Evolutionary conservation across 148 eudicot species (phyloP).

Genomic region (Vaccinium vitisidaea): DNA sequence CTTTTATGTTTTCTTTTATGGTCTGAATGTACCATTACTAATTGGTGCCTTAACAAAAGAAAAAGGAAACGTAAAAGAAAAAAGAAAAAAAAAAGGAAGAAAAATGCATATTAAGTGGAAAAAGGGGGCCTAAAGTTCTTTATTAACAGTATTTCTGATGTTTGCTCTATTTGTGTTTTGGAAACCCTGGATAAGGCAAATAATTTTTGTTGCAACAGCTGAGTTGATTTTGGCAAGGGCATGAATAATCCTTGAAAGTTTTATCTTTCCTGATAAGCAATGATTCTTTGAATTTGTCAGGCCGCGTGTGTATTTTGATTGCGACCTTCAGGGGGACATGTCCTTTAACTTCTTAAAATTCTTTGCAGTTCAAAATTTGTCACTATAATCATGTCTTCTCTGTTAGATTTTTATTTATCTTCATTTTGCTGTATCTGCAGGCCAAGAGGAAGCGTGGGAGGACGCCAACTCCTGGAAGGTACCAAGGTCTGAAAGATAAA

Average conservation of each 20-base stretch:
- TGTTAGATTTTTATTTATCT: slow-evolving; percentile 9
- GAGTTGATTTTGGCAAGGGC: background rate
- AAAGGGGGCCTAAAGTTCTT: background rate
- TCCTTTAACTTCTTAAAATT: slow-evolving; percentile 2
- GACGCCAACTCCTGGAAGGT: slow-evolving; percentile 81
- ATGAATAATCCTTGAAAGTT: background rate
- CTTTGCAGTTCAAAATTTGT: background rate
- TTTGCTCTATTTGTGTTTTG: slow-evolving; percentile 27
- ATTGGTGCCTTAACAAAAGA: background rate
- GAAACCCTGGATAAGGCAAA: slow-evolving; percentile 36
- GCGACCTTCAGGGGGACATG: background rate
- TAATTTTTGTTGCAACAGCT: slow-evolving; percentile 23
- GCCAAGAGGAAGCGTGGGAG: slow-evolving; percentile 73
- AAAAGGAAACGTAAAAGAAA: background rate
- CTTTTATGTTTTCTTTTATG: background rate
- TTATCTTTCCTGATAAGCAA: background rate
- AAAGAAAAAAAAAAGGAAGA: background rate
- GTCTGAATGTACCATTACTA: background rate
- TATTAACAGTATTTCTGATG: background rate
- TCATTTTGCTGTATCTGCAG: slow-evolving; percentile 32
- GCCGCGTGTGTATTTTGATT: background rate
- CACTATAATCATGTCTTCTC: slow-evolving; percentile 16
- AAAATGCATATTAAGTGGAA: background rate
- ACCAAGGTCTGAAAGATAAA: slow-evolving; percentile 52
- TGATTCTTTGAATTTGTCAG: background rate